phyloP scores from a whole-genome alignment of 2,329 filamentous ascomycete species.

The Trichophyton verrucosum region DNA sequence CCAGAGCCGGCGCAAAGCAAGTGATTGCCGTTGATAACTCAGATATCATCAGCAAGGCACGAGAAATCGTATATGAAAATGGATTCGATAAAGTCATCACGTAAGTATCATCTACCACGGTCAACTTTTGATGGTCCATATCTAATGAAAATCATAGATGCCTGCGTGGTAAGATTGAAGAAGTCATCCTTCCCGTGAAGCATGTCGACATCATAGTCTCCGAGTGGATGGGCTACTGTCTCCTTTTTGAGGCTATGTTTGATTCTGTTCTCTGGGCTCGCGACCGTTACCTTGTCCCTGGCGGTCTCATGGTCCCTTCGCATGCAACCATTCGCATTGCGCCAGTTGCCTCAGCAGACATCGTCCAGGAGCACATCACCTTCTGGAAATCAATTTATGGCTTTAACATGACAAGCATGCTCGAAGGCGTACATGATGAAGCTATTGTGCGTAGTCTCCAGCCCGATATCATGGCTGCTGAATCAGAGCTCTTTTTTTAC shows the following conservation, averaged over 20 bases:
- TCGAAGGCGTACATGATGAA: slow-evolving; percentile 67
- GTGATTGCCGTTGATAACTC: slow-evolving; percentile 91
- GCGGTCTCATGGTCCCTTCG: slow-evolving; percentile 74
- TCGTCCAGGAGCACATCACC: slow-evolving; percentile 60
- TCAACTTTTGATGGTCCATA: not conserved
- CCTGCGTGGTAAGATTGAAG: slow-evolving; percentile 75
- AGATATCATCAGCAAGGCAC: slow-evolving; percentile 75
- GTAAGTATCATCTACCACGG: slow-evolving; percentile 18
- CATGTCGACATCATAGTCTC: slow-evolving; percentile 90
- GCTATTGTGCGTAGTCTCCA: slow-evolving; percentile 62
- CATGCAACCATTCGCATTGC: slow-evolving; percentile 74
- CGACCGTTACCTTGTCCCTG: slow-evolving; percentile 69
- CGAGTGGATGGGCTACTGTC: slow-evolving; percentile 95
- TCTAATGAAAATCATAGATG: slow-evolving; percentile 34
- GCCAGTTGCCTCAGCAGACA: slow-evolving; percentile 65
- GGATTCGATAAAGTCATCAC: slow-evolving; percentile 61
- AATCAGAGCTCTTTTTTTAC: slow-evolving; percentile 54
- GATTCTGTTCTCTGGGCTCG: slow-evolving; percentile 81
- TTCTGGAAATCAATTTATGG: slow-evolving; percentile 93
- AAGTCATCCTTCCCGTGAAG: slow-evolving; percentile 62
- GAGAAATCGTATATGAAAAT: slow-evolving; percentile 74
- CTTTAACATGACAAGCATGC: slow-evolving; percentile 89
- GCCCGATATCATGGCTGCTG: slow-evolving; percentile 41
- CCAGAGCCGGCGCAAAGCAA: slow-evolving; percentile 70
- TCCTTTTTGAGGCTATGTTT: slow-evolving; percentile 92